phyloP scores from a whole-genome alignment of 768 basidiomycete genomes.

The Naganishia onofrii region DNA sequence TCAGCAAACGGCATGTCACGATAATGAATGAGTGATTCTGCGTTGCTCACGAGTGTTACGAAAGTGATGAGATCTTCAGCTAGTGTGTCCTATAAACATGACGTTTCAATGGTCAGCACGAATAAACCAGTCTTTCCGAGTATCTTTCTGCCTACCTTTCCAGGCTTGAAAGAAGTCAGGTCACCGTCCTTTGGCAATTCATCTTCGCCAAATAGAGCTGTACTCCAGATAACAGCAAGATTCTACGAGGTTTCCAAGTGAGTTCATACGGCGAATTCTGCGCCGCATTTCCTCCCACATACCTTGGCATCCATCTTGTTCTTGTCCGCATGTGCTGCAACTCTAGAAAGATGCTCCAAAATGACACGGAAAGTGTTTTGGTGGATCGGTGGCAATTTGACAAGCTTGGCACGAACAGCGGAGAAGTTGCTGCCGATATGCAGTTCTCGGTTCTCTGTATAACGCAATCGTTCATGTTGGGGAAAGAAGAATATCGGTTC shows the following conservation, averaged over 20 bases:
- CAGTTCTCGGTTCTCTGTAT: conserved; percentile 71
- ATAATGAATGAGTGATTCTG: neutral
- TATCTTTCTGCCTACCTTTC: conserved; percentile 60
- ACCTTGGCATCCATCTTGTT: conserved; percentile 87
- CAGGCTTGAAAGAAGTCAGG: conserved; percentile 68
- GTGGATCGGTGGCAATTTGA: conserved; percentile 76
- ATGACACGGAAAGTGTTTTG: conserved; percentile 77
- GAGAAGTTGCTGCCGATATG: conserved; percentile 70
- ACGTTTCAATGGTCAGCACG: neutral
- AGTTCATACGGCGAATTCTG: neutral
- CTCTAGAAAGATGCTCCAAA: conserved; percentile 75
- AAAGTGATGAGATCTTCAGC: conserved; percentile 83
- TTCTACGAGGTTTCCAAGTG: conserved; percentile 56
- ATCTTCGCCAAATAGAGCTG: conserved; percentile 87
- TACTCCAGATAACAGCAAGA: conserved; percentile 82
- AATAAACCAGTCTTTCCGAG: neutral
- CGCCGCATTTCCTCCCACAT: neutral
- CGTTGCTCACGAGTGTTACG: conserved; percentile 58
- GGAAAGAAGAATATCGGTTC: conserved; percentile 84
- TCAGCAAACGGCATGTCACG: neutral
- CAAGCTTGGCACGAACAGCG: conserved; percentile 80
- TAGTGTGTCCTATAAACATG: conserved; percentile 60
- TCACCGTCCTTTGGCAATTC: conserved; percentile 76
- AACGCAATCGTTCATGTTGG: conserved; percentile 74
- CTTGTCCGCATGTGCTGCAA: conserved; percentile 64